Conservation (phyloP, 129 eudicot genomes). For the Heracleum sosnowskyi region DNA sequence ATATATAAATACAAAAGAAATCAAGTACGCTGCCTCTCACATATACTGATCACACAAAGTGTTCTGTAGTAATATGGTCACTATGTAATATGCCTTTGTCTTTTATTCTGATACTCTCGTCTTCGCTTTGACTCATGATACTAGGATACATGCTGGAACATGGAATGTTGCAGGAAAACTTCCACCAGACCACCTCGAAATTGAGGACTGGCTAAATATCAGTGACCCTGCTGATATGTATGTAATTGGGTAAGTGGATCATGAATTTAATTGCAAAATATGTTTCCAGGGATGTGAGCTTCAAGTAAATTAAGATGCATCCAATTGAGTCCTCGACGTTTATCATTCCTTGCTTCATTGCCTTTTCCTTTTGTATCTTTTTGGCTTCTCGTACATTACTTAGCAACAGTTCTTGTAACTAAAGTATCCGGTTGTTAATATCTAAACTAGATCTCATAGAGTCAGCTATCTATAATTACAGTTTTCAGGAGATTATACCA, state of each 20-base stretch:
- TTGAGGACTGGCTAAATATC: conserved; percentile 60
- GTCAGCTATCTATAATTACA: conserved; percentile 20
- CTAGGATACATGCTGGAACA: conserved; percentile 73
- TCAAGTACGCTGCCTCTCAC: conserved; percentile 40
- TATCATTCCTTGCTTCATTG: not conserved
- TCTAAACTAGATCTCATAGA: not conserved
- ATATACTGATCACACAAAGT: not conserved
- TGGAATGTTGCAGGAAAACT: conserved; percentile 89
- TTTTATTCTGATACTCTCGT: not conserved
- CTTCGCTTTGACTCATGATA: conserved; percentile 13
- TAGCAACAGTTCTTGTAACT: not conserved
- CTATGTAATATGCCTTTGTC: not conserved
- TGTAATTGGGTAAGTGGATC: conserved; percentile 68
- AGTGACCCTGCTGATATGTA: conserved; percentile 83
- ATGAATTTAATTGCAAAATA: not conserved
- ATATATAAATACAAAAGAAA: conserved; percentile 64
- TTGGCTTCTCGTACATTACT: not conserved
- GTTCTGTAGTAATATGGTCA: too few species aligned
- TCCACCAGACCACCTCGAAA: conserved; percentile 78
- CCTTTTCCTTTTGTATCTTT: not conserved
- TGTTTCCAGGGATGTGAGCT: not conserved
- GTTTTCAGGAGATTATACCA: conserved; percentile 89
- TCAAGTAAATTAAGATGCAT: not conserved
- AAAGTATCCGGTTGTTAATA: not conserved
- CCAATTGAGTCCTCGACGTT: not conserved